Conservation (phyloP, 768 basidiomycete genomes). For the Clitopilus passeckerianus region DNA sequence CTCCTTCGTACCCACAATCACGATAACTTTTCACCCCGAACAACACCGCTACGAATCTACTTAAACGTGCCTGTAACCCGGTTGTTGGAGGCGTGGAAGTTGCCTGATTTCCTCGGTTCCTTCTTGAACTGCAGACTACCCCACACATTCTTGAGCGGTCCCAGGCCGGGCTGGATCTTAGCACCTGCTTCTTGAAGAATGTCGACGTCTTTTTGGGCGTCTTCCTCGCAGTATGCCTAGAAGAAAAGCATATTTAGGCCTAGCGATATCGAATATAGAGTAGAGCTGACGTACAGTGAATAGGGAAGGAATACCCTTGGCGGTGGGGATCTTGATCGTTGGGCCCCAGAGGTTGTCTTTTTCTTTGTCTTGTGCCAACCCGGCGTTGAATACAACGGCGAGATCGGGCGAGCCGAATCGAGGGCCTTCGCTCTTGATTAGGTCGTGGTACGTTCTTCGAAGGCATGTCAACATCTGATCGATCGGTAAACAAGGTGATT, state of each 20-base stretch:
- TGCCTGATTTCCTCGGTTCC: slow-evolving; percentile 24
- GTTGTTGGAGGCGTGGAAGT: slow-evolving; percentile 27
- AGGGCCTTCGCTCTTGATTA: slow-evolving; percentile 8
- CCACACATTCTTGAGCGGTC: slow-evolving; percentile 24
- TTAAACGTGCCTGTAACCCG: slow-evolving; percentile 31
- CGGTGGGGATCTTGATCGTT: slow-evolving; percentile 12
- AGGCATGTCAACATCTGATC: not conserved
- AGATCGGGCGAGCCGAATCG: slow-evolving; percentile 23
- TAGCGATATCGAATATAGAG: not conserved
- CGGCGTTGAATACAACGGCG: slow-evolving; percentile 31
- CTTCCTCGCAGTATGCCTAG: slow-evolving; percentile 26
- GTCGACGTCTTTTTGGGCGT: slow-evolving; percentile 19
- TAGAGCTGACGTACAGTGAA: slow-evolving; percentile 22
- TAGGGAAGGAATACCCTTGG: slow-evolving; percentile 21
- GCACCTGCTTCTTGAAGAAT: slow-evolving; percentile 4
- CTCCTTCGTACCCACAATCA: no score
- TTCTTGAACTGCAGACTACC: slow-evolving; percentile 21
- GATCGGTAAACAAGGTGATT: no score
- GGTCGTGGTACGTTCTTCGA: slow-evolving; percentile 25
- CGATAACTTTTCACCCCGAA: no score
- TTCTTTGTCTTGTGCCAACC: slow-evolving; percentile 23
- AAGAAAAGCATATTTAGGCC: not conserved
- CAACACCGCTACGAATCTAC: no score
- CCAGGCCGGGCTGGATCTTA: slow-evolving; percentile 14
- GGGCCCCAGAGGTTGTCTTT: slow-evolving; percentile 12